Base-by-base conservation (phyloP, 371 early-diverging fungal species). In the Zopfochytrium polystomum region DNA sequence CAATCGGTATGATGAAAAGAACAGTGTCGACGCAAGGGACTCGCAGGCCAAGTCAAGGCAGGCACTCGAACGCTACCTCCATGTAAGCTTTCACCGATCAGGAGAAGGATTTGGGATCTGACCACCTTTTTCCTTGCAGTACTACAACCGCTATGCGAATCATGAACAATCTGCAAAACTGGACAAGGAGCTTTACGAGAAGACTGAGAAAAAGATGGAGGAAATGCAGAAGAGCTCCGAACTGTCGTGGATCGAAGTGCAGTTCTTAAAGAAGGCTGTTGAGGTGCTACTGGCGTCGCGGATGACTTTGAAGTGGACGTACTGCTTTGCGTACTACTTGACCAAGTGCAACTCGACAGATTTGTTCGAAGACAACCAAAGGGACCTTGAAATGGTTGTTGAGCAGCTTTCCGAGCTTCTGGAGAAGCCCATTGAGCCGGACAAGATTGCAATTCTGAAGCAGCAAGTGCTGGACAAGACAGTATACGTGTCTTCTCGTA, bases 191-290 rank as follows among this genome's bases (percentile, higher is more conserved):
- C 79, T 96, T 44, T 88, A 90, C 69, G 72, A 78, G 55, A 87
- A 88, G 69, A 95, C 94, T 23, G 95, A 95, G 68, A 85, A 84
- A 63, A 93, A 93, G 67, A 98, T 98, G 95, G 93, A 93, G 62
- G 89, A 89, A 66, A 89, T 96, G 87, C 97, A 96, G 73, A 81
- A 85, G 52, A 82, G 83, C 20, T 87, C 90, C 27, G 87, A 87
- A 31, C 79, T 96, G 47, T 92, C 95, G 31, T 98, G 98, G 98
- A 98, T 98, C 67, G 96, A 98, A 77, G 96, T 95, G 0, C 97
- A 98, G 76, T 98, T 96, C 71, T 74, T 98, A 32, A 85, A 86
- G 63, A 88, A 88, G 42, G 97, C 96, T 4, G 91, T 94, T 38
- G 92, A 93, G 70, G 89, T 87, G 0, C 83, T 96, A 15, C 82